These are phyloP conservation scores for Psilocybe cubensis DNA, from an alignment of 768 basidiomycete genomes.

Conservation along the genomic window DNA sequence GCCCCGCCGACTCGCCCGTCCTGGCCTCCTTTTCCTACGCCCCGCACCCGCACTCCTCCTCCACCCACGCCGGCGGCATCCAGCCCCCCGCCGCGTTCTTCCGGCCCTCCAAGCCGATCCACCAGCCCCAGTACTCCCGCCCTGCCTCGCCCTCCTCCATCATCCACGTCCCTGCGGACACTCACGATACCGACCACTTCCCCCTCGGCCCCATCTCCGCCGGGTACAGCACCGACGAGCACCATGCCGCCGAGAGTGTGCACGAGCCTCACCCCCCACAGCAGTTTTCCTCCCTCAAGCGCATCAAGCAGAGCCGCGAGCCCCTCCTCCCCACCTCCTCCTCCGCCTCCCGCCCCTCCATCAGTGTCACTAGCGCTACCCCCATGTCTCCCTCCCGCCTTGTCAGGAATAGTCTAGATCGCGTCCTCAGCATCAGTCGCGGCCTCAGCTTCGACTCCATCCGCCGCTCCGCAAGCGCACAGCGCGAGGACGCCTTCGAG, in stretches of 20 bases:
- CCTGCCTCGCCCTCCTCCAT: conserved; percentile 26
- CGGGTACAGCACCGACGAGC: conserved; percentile 46
- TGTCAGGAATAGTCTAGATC: conserved; percentile 65
- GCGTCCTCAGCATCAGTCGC: conserved; percentile 54
- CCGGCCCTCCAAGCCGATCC: conserved; percentile 63
- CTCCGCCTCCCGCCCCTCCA: conserved; percentile 26
- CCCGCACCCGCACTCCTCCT: conserved; percentile 29
- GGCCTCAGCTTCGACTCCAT: conserved; percentile 57
- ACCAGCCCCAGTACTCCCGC: conserved; percentile 45
- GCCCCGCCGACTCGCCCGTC: conserved; percentile 20
- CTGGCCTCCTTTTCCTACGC: conserved; percentile 17
- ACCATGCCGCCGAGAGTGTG: conserved; percentile 21
- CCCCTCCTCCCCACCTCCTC: conserved; percentile 52
- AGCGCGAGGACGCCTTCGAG: conserved; percentile 29
- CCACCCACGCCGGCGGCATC: conserved; percentile 75
- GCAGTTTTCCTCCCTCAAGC: conserved; percentile 39
- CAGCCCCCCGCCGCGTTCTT: conserved; percentile 83
- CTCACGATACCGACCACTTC: conserved; percentile 24
- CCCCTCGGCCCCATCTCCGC: conserved; percentile 43
- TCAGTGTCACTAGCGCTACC: conserved; percentile 25
- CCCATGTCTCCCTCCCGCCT: conserved; percentile 33
- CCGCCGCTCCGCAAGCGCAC: conserved; percentile 32
- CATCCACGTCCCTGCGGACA: conserved; percentile 13
- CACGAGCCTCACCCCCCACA: conserved; percentile 10
- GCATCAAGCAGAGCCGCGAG: conserved; percentile 70